These are phyloP conservation scores for Detonula confervacea DNA, from an alignment of 352 stramenopile species.

Conservation along the genomic window DNA sequence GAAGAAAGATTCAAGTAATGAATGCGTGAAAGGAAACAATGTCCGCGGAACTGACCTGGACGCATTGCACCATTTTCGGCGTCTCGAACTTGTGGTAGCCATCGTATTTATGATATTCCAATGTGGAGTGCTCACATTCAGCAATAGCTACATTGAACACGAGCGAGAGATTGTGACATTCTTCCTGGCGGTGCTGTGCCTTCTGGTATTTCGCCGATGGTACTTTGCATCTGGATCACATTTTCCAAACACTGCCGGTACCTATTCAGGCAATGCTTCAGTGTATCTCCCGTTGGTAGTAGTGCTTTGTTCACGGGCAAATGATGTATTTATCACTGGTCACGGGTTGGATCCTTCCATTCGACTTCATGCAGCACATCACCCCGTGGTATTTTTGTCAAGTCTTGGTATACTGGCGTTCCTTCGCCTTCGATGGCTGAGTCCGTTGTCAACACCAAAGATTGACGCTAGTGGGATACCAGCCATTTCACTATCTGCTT, in stretches of 20 bases:
- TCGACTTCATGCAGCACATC: constrained; percentile 70
- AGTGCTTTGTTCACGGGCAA: constrained; percentile 55
- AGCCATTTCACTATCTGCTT: constrained; percentile 19
- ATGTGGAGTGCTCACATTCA: constrained; percentile 77
- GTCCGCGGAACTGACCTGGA: background rate
- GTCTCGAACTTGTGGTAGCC: constrained; percentile 21
- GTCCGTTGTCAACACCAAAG: background rate
- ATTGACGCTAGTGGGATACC: constrained; percentile 14
- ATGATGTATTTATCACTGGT: constrained; percentile 68
- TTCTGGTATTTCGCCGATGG: constrained; percentile 58
- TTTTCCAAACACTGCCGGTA: background rate
- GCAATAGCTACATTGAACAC: constrained; percentile 83
- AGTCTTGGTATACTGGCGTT: constrained; percentile 48
- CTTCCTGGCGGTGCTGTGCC: constrained; percentile 62
- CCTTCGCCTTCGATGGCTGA: constrained; percentile 37
- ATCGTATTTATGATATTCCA: constrained; percentile 71
- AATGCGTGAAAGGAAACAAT: constrained; percentile 15
- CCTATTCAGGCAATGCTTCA: background rate
- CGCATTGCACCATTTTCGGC: background rate
- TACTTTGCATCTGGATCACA: constrained; percentile 20
- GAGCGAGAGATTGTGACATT: constrained; percentile 76
- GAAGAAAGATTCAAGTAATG: constrained; percentile 3
- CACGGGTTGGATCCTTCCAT: constrained; percentile 82
- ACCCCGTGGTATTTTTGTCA: constrained; percentile 61
- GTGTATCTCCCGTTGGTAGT: constrained; percentile 57